Percentiles rank a stretch among this genome's conserved stretches.
phyloP scores from a whole-genome alignment of 2,329 filamentous ascomycete genomes.

The Hymenoscyphus repandus region DNA sequence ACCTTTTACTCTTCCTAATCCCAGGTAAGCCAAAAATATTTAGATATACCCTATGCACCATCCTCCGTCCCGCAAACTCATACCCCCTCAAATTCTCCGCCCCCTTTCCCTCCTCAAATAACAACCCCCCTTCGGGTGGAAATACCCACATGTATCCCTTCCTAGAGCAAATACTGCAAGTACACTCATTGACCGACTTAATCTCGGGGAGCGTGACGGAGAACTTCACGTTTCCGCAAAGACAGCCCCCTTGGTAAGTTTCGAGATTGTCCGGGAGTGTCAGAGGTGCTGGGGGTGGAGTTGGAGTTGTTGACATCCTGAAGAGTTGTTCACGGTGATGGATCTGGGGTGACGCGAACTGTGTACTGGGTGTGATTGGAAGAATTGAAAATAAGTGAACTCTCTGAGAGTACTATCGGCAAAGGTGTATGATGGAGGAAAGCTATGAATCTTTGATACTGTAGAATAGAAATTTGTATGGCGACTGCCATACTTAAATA shows the following conservation, averaged over 20 bases:
- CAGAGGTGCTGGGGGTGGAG: background rate
- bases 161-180: conserved; percentile 60
- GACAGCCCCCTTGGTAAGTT: conserved; percentile 50
- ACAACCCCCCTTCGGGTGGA: conserved; percentile 32
- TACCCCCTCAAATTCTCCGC: conserved; percentile 39
- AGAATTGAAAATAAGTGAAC: no score
- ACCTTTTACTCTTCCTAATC: background rate
- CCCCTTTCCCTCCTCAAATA: conserved; percentile 48
- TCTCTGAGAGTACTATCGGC: no score
- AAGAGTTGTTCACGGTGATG: background rate
- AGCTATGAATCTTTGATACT: no score
- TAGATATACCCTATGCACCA: conserved; percentile 37
- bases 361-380: background rate
- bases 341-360: background rate
- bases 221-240: conserved; percentile 50
- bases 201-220: conserved; percentile 51
- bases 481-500: no score
- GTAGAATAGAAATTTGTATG: no score
- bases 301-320: background rate
- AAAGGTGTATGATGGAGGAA: no score
- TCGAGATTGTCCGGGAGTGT: conserved; percentile 9
- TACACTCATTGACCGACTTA: conserved; percentile 51
- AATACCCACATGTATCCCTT: conserved; percentile 41
- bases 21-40: background rate
- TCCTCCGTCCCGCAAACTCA: conserved; percentile 35